Base-by-base conservation (phyloP, 768 basidiomycete genomes). In the Termitomyces sp. region DNA sequence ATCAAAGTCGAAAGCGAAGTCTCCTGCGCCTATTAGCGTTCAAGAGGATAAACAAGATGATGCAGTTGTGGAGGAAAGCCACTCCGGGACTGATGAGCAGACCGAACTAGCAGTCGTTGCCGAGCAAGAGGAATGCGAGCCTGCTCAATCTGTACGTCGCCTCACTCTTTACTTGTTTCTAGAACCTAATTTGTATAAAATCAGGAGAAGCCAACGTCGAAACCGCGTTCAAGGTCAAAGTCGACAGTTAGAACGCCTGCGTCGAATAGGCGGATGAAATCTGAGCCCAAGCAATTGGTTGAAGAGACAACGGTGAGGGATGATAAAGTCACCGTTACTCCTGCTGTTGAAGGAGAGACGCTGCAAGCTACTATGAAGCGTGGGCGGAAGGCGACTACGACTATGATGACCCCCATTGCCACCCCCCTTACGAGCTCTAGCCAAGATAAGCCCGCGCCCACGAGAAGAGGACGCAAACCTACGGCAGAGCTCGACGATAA, bases 401-500 rank as follows among this genome's bases (percentile, higher is more conserved):
- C 45, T 28, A 22, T 14, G 6, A 3, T n/a, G 4, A 18, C 28
- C 9, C 6, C 50, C 16, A 38, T 18, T 1, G 12, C 51, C n/a
- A 26, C 12, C 12, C 9, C 18, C 16, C 22, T 20, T 20, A 38
- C 10, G 24, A 53, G n/a, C 18, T 28, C 51, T 12, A 5, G 24
- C 36, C 35, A n/a, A 26, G 50, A 18, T 3, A 35, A 52, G 10
- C 10, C 35, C 24, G 51, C 12, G 26, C 38, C 36, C 3, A 38
- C 51, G 6, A 40, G 55, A 18, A 40, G 46, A 1, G 47, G 49
- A 18, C 14, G 47, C n/a, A 53, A 46, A 18, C 38, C 50, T 6
- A 45, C 66, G 13, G 63, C 58, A 3, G 70, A 72, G 35, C 61
- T 63, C 0, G 63, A 68, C n/a, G 68, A 68, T 20, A 30, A 22